A percentile compares a stretch with the other conserved stretches of the same genome.
These are phyloP conservation scores for Lachnellula arida DNA, from an alignment of 2,329 filamentous ascomycete species.

Conservation along the genomic window DNA sequence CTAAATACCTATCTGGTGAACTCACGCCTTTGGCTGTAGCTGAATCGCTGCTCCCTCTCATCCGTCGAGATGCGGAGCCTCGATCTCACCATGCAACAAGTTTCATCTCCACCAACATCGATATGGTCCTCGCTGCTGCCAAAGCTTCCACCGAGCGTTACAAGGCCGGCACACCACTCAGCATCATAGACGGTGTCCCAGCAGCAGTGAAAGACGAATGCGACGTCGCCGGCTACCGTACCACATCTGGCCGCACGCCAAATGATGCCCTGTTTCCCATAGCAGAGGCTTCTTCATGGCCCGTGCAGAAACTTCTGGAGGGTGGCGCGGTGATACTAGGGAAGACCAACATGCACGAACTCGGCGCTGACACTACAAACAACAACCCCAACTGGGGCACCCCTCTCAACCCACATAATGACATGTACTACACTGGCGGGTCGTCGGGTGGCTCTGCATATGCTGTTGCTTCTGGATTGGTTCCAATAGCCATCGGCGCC, in stretches of 20 bases:
- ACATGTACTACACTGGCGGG: constrained; percentile 70
- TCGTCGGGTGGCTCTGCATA: constrained; percentile 92
- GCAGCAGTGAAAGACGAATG: constrained; percentile 82
- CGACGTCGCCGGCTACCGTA: constrained; percentile 67
- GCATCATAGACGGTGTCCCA: constrained; percentile 76
- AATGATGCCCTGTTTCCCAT: constrained; percentile 74
- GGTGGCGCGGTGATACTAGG: constrained; percentile 69
- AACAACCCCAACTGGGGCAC: constrained; percentile 83
- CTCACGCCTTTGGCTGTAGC: constrained; percentile 69
- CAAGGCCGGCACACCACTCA: constrained; percentile 57
- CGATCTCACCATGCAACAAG: constrained; percentile 62
- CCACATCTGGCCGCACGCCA: constrained; percentile 68
- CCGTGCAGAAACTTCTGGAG: constrained; percentile 58
- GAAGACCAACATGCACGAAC: constrained; percentile 84
- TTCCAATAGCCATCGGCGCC: constrained; percentile 72
- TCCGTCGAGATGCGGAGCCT: constrained; percentile 53
- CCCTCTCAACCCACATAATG: constrained; percentile 70
- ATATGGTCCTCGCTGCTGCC: constrained; percentile 62
- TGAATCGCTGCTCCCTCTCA: constrained; percentile 66
- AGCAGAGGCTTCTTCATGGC: constrained; percentile 65
- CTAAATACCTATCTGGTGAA: constrained; percentile 64
- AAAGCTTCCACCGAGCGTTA: constrained; percentile 70
- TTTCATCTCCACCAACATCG: constrained; percentile 64
- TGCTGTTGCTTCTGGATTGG: constrained; percentile 62
- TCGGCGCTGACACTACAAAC: constrained; percentile 73